These are phyloP conservation scores for Brasenia schreberi DNA, from an alignment of 164 flowering plant genomes.

Conservation along the genomic window DNA sequence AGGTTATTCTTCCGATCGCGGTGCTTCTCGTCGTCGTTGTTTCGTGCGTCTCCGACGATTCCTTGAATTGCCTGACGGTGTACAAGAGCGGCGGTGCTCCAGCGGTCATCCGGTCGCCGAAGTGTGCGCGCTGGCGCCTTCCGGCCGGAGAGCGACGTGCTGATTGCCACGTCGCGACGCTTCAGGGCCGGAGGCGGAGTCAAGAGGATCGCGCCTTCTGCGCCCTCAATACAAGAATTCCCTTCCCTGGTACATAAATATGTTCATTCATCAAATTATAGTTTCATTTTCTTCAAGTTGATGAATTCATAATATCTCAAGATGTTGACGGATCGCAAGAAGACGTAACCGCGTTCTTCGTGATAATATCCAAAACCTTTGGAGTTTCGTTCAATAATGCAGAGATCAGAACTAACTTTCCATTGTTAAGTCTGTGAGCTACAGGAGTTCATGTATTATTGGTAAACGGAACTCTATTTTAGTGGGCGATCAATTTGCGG, in stretches of 20 bases:
- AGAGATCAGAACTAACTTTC: too few species aligned
- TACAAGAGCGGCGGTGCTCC: slow-evolving; percentile 94
- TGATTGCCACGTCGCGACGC: slow-evolving; percentile 50
- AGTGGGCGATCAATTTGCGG: too few species aligned
- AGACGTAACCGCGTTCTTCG: too few species aligned
- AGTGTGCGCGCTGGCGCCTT: slow-evolving; percentile 90
- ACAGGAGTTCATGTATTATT: too few species aligned
- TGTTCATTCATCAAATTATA: neutral
- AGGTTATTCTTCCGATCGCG: neutral
- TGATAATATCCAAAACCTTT: too few species aligned
- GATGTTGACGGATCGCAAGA: too few species aligned
- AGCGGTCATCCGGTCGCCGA: slow-evolving; percentile 83
- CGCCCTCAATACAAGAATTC: slow-evolving; percentile 62
- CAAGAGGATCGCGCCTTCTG: slow-evolving; percentile 58
- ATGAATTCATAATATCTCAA: too few species aligned
- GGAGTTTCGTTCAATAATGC: too few species aligned
- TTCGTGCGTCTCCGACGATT: slow-evolving; percentile 27
- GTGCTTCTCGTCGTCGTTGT: neutral
- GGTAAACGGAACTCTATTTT: too few species aligned
- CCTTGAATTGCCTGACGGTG: slow-evolving; percentile 68
- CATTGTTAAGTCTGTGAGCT: too few species aligned
- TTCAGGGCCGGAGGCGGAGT: slow-evolving; percentile 50
- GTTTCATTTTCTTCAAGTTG: neutral
- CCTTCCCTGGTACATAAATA: slow-evolving; percentile 55
- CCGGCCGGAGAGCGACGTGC: slow-evolving; percentile 21